Percentiles rank a stretch among this genome's conserved stretches.
phyloP scores from a whole-genome alignment of 495 filamentous ascomycete genomes.

The Trypethelium eluteriae region DNA sequence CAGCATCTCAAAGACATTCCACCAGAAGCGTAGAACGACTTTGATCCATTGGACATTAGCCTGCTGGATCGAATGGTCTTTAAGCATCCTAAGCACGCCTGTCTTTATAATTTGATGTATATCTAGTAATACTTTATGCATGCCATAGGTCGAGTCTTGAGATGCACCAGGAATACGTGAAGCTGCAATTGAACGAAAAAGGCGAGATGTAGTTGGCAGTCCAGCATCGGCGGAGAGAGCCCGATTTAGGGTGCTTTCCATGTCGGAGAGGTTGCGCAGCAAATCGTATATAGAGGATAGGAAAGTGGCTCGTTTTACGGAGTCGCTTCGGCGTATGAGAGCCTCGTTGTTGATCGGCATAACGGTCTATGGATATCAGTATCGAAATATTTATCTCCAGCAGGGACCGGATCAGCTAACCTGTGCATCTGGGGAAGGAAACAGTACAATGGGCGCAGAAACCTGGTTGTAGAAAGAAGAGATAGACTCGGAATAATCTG shows the following conservation, averaged over 20 bases:
- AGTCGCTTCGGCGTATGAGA: constrained; percentile 34
- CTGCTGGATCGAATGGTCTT: background rate
- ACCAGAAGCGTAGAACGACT: constrained; percentile 19
- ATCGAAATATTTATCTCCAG: constrained; percentile 18
- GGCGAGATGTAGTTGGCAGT: constrained; percentile 33
- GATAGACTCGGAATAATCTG: background rate
- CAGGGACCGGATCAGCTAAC: constrained; percentile 35
- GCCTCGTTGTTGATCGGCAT: constrained; percentile 59
- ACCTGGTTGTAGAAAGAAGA: background rate
- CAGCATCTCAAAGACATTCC: constrained; percentile 31
- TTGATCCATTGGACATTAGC: background rate
- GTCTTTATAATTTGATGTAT: background rate
- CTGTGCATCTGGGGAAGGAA: constrained; percentile 26
- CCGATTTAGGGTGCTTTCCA: constrained; percentile 17
- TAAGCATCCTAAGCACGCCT: background rate
- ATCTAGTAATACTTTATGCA: background rate
- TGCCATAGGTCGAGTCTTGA: constrained; percentile 42
- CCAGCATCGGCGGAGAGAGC: background rate
- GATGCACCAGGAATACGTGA: constrained; percentile 50
- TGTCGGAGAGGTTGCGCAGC: constrained; percentile 39
- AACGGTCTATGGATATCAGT: constrained; percentile 45
- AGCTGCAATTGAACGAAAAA: constrained; percentile 60
- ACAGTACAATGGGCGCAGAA: background rate
- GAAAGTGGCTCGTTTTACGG: constrained; percentile 30
- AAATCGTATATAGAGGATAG: constrained; percentile 45